Evolutionary conservation across 2,329 filamentous ascomycete species (phyloP).

Genomic region (Fusarium palustre): DNA sequence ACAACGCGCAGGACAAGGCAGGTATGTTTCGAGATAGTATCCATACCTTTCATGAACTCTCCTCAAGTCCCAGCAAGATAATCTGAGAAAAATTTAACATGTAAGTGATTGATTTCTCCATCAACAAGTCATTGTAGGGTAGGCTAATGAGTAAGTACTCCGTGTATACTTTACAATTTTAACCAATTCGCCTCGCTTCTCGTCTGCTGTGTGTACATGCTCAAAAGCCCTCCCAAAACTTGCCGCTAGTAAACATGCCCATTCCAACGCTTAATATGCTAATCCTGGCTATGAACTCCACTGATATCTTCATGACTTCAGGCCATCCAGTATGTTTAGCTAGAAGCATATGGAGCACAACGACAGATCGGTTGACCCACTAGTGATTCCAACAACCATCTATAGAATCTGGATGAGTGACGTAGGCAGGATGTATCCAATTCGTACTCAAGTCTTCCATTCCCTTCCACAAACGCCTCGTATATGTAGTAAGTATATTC

Average conservation of each 20-base stretch:
- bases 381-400: not conserved
- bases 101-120: not conserved
- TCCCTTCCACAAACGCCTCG: slow-evolving; percentile 43
- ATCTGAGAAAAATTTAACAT: not conserved
- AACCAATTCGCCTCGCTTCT: slow-evolving; percentile 18
- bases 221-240: not conserved
- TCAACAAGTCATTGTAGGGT: not conserved
- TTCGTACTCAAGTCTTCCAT: slow-evolving; percentile 21
- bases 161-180: slow-evolving; percentile 15
- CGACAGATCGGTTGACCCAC: not conserved
- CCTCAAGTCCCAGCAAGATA: not conserved
- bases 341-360: slow-evolving; percentile 4
- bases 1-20: not conserved
- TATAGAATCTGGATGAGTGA: not conserved
- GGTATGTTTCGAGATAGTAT: not conserved
- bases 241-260: not conserved
- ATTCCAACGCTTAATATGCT: slow-evolving; percentile 3
- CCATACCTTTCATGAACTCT: not conserved
- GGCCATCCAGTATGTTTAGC: slow-evolving; percentile 6
- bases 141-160: not conserved
- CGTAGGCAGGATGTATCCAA: not conserved
- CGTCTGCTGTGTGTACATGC: not conserved
- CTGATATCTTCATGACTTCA: slow-evolving; percentile 3
- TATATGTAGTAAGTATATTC: slow-evolving; percentile 47
- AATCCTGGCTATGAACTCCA: not conserved